Evolutionary conservation across 441 rosid species (phyloP).

Genomic region (Erodium texanum): DNA sequence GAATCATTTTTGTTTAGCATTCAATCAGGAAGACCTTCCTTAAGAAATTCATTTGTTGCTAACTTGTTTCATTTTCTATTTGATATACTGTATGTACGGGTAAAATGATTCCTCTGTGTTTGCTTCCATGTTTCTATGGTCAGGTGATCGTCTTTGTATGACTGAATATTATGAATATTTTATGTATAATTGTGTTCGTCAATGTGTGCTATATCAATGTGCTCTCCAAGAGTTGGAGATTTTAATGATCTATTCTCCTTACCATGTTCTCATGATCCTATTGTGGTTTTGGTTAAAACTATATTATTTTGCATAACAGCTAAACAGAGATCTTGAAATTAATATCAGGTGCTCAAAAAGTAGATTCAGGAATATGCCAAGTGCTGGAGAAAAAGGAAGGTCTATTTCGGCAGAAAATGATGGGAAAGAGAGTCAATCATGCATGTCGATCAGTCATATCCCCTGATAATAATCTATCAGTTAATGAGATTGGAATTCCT

Average conservation of each 20-base stretch:
- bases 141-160: neutral
- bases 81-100: neutral
- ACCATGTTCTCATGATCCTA: neutral
- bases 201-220: neutral
- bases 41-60: neutral
- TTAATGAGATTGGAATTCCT: constrained; percentile 97
- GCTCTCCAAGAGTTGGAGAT: neutral
- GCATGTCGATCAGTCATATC: constrained; percentile 99
- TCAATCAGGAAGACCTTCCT: neutral
- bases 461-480: constrained; percentile 95
- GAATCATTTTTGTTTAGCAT: neutral
- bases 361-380: constrained; percentile 69
- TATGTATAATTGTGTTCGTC: neutral
- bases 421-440: constrained; percentile 98
- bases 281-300: neutral
- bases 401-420: constrained; percentile 93
- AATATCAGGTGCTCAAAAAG: constrained; percentile 60
- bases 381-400: constrained; percentile 98
- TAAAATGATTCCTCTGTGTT: neutral
- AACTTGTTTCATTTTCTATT: neutral
- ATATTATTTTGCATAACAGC: constrained; percentile 11
- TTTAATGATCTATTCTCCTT: constrained; percentile 6
- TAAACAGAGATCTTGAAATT: constrained; percentile 14
- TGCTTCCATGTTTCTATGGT: neutral
- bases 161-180: neutral